A percentile compares a stretch with the other conserved stretches of the same genome.
These are phyloP conservation scores for Solanum clarkiae DNA, from an alignment of 257 asterid genomes.

Conservation along the genomic window DNA sequence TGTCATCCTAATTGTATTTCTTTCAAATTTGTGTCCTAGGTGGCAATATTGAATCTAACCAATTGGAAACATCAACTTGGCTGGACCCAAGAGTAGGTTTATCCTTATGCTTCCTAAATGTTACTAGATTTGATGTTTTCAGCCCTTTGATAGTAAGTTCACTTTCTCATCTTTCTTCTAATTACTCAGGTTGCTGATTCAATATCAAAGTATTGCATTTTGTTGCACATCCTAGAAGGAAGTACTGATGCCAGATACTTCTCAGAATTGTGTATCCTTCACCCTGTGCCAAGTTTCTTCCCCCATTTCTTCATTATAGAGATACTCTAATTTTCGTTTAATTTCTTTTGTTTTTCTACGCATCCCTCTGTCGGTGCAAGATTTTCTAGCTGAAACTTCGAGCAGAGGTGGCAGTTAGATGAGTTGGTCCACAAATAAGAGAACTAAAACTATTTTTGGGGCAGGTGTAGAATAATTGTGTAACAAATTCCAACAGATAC, in stretches of 20 bases:
- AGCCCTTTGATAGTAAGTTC: not conserved
- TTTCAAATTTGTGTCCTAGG: conserved; percentile 27
- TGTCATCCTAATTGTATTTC: not conserved
- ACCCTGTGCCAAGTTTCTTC: not conserved
- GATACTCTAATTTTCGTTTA: not conserved
- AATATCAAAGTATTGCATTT: conserved; percentile 64
- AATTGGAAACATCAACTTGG: conserved; percentile 64
- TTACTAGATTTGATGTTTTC: not conserved
- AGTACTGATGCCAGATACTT: conserved; percentile 66
- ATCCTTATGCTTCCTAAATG: not conserved
- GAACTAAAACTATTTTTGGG: not conserved
- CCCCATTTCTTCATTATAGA: not conserved
- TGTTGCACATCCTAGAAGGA: conserved; percentile 72
- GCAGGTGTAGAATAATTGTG: not conserved
- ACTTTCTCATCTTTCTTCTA: not conserved
- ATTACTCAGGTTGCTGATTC: conserved; percentile 61
- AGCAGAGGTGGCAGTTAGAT: not conserved
- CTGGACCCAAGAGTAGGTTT: conserved; percentile 48
- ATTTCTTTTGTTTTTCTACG: not conserved
- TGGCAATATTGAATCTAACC: conserved; percentile 49
- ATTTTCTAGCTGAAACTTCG: not conserved
- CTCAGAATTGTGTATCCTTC: conserved; percentile 85
- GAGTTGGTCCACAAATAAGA: not conserved
- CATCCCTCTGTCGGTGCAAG: not conserved
- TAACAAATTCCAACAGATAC: not conserved